Evolutionary conservation across 2,329 filamentous ascomycete genomes (phyloP).

Genomic region (Stachybotrys chartarum): DNA sequence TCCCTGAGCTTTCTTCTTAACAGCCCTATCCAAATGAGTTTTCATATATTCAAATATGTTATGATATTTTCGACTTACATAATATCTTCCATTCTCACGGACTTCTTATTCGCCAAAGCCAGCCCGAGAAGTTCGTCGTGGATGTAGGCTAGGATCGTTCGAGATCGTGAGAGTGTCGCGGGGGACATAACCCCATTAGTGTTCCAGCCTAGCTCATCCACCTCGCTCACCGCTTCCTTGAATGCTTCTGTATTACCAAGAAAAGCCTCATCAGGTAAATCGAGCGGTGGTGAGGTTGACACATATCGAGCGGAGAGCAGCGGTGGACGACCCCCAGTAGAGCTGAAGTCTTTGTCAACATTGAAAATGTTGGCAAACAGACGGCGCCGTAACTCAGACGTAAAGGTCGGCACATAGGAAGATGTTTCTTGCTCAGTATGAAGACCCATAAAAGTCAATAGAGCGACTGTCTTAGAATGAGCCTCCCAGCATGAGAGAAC

Average conservation of each 20-base stretch:
- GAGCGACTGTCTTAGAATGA: conserved; percentile 26
- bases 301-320: conserved; percentile 44
- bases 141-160: conserved; percentile 39
- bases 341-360: conserved; percentile 41
- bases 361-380: conserved; percentile 29
- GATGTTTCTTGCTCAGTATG: conserved; percentile 16
- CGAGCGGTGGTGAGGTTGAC: conserved; percentile 44
- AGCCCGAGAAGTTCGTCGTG: conserved; percentile 54
- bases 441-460: conserved; percentile 27
- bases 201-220: conserved; percentile 48
- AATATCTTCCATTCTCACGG: conserved; percentile 9
- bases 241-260: conserved; percentile 30
- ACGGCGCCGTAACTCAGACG: conserved; percentile 23
- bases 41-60: neutral
- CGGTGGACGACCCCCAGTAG: conserved; percentile 49
- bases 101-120: conserved; percentile 31
- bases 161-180: conserved; percentile 37
- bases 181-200: conserved; percentile 32
- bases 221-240: conserved; percentile 9
- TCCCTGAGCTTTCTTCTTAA: neutral
- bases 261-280: conserved; percentile 42
- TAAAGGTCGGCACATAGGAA: conserved; percentile 22
- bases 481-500: conserved; percentile 29
- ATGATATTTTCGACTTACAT: conserved; percentile 10
- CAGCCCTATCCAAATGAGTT: conserved; percentile 1